These are phyloP conservation scores for Macrolepiota dolichaula DNA, from an alignment of 768 basidiomycete species.

Conservation along the genomic window DNA sequence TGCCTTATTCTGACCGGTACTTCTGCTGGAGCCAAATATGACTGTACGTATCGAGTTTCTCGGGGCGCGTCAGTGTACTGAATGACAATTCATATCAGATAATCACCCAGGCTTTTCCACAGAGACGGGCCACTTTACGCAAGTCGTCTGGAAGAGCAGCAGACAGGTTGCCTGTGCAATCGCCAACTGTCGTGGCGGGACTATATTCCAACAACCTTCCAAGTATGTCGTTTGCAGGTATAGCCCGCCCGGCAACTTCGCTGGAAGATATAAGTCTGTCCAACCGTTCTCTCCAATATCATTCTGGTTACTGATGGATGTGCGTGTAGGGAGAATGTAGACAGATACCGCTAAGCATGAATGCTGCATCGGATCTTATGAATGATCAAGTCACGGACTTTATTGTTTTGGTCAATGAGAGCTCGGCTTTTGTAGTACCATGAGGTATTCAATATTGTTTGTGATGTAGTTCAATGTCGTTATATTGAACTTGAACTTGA, in stretches of 20 bases:
- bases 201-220: conserved; percentile 19
- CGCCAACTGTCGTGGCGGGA: conserved; percentile 29
- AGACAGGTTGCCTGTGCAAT: conserved; percentile 46
- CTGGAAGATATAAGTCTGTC: background rate
- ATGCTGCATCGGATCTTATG: no score
- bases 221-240: conserved; percentile 23
- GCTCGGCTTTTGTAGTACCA: no score
- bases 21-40: background rate
- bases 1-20: background rate
- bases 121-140: conserved; percentile 25
- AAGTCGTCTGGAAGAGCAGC: conserved; percentile 47
- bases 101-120: conserved; percentile 21
- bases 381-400: background rate
- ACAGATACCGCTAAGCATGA: background rate
- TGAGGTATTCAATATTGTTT: no score
- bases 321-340: background rate
- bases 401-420: background rate
- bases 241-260: conserved; percentile 20
- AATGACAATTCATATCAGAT: conserved; percentile 7
- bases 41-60: background rate
- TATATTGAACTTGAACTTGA: no score
- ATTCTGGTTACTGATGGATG: background rate
- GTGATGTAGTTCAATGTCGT: no score
- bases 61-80: background rate
- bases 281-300: background rate